A percentile compares a stretch with the other conserved stretches of the same genome.
These are phyloP conservation scores for Sporothrix schenckii DNA, from an alignment of 2,329 filamentous ascomycete genomes.

Conservation along the genomic window DNA sequence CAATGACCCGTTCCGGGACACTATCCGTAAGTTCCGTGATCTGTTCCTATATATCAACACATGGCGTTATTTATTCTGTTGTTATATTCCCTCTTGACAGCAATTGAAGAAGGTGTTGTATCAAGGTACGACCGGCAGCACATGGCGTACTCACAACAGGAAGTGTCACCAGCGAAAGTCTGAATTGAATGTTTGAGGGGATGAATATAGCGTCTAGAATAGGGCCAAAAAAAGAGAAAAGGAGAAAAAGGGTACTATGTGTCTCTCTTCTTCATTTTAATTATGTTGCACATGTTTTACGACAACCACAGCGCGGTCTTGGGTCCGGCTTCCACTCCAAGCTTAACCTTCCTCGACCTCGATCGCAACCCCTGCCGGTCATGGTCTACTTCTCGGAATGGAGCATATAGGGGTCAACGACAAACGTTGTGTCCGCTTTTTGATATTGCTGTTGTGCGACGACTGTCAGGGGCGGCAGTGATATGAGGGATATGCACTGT, in stretches of 20 bases:
- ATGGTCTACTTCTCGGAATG: not conserved
- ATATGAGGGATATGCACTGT: not conserved
- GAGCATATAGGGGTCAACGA: not conserved
- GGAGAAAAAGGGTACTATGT: not conserved
- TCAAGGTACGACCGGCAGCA: not conserved
- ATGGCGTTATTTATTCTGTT: not conserved
- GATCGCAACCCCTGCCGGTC: not conserved
- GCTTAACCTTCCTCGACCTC: not conserved
- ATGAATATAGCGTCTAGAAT: not conserved
- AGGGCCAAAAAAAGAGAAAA: not conserved
- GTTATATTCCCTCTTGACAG: not conserved
- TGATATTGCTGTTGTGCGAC: conserved; percentile 14
- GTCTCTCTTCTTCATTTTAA: not conserved
- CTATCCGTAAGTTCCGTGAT: not conserved
- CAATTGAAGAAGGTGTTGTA: no score
- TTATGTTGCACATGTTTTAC: conserved; percentile 17
- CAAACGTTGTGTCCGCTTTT: not conserved
- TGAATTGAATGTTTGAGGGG: not conserved
- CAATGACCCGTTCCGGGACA: not conserved
- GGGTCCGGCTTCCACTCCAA: not conserved
- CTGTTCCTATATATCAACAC: not conserved
- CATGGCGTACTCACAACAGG: not conserved
- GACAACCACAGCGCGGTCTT: not conserved
- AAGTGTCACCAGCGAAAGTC: not conserved
- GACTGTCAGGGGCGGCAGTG: not conserved